A percentile compares a stretch with the other conserved stretches of the same genome.
Evolutionary conservation across 305 asterid genomes (phyloP).

Genomic region (Fraxinus nigra): DNA sequence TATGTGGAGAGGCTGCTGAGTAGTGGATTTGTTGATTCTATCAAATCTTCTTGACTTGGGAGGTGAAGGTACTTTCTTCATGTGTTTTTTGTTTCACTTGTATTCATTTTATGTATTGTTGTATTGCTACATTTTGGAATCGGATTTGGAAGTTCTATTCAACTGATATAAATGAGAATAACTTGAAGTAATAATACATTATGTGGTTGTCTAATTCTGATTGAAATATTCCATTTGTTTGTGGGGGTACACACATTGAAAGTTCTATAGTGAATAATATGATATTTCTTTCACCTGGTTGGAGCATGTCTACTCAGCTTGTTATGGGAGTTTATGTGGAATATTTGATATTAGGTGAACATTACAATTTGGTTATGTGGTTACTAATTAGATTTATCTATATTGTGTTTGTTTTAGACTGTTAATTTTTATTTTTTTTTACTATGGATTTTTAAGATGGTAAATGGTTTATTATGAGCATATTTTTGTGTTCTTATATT

Average conservation of each 20-base stretch:
- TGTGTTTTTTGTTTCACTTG: slow-evolving; percentile 8
- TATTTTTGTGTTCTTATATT: not conserved
- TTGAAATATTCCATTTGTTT: not conserved
- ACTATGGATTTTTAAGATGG: not conserved
- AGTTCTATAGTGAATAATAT: not conserved
- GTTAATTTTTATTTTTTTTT: not conserved
- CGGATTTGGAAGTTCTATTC: not conserved
- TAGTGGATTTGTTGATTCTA: slow-evolving; percentile 55
- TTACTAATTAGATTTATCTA: not conserved
- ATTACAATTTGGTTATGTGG: not conserved
- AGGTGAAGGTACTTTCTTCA: slow-evolving; percentile 19
- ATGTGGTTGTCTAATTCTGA: not conserved
- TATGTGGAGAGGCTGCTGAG: slow-evolving; percentile 84
- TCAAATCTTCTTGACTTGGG: slow-evolving; percentile 35
- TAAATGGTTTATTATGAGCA: not conserved
- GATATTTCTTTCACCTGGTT: not conserved
- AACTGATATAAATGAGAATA: not conserved
- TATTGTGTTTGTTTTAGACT: not conserved
- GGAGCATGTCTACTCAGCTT: not conserved
- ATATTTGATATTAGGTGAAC: not conserved
- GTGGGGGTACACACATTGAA: not conserved
- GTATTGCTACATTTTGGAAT: not conserved
- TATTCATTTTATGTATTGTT: not conserved
- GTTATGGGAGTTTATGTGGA: not conserved
- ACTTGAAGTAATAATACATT: not conserved